Evolutionary conservation across 768 basidiomycete genomes (phyloP), one percentile per base, ranked within the genome.

Genomic region (Cystofilobasidium macerans): DNA sequence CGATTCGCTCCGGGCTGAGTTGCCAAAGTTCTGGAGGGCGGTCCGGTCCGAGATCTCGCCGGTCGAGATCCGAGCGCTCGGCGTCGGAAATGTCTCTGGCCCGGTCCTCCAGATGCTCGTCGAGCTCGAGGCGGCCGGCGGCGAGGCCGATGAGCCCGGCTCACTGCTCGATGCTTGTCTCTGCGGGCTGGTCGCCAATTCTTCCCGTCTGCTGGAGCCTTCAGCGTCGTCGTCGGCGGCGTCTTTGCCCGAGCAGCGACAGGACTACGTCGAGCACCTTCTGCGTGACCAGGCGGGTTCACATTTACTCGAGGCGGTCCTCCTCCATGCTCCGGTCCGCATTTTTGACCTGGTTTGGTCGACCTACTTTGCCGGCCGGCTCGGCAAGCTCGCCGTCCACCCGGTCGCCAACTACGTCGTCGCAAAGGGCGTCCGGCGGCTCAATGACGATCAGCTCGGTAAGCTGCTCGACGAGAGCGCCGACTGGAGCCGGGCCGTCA

Each of bases 341-440:
- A 80, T 85, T 1, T 92, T 93, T 72, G 73, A 76, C 36, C 71
- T 79, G 0, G 72, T 95, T 7, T 98, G 94, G 94, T 71, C 77
- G 3, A 81, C 81, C 0, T 93, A 95, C 76, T 86, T 98, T 73
- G 75, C 77, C 51, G 84, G 84, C n/a, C 76, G 85, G 69, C 78
- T 95, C 42, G 76, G 81, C 3, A 82, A 86, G 64, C 78, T 95
- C 33, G 85, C 87, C 22, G 78, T 81, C 24, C 94, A 99, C 75
- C 90, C 93, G 3, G 87, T 93, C 2, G 91, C 89, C 16, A 99
- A 98, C 73, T 99, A 91, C 71, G 92, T 97, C 26, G 80, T 92
- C 6, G 86, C 92, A 0, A 86, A 84, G 74, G 87, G 86, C 0
- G 70, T 93, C 32, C 83, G 83, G 58, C 79, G 88, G 54, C 74